phyloP scores from a whole-genome alignment of 2,329 filamentous ascomycete genomes.

The Paecilomyces formosus region DNA sequence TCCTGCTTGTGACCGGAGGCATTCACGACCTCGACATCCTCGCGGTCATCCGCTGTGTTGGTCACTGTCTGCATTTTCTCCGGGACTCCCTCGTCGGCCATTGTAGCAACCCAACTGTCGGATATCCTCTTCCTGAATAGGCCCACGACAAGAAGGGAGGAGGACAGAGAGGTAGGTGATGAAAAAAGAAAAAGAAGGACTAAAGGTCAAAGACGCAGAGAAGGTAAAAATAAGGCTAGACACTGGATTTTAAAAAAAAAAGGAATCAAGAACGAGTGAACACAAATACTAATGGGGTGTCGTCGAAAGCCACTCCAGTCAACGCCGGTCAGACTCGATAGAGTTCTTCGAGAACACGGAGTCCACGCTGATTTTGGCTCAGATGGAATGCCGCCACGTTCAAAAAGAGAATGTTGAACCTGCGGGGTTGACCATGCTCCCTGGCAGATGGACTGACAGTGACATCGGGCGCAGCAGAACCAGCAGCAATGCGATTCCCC shows the following conservation, averaged over 20 bases:
- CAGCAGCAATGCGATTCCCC: neutral
- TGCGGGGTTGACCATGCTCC: neutral
- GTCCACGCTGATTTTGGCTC: neutral
- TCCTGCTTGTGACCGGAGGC: slow-evolving; percentile 59
- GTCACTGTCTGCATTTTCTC: slow-evolving; percentile 19
- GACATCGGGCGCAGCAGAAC: neutral
- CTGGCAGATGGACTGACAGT: neutral
- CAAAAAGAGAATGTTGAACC: neutral
- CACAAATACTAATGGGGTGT: neutral
- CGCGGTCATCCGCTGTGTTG: slow-evolving; percentile 16
- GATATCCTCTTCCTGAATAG: neutral
- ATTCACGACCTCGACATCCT: slow-evolving; percentile 46
- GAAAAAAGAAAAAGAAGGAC: neutral
- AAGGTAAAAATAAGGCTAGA: neutral
- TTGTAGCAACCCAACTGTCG: slow-evolving; percentile 1
- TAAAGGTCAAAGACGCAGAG: neutral
- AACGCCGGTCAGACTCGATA: neutral
- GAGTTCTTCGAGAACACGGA: neutral
- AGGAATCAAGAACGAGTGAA: neutral
- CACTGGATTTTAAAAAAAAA: neutral
- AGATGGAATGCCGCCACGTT: neutral
- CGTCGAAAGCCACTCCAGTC: neutral
- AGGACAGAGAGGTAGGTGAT: neutral
- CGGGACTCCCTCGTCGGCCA: slow-evolving; percentile 9
- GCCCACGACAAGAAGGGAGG: neutral